Base-by-base conservation (phyloP, 2,329 filamentous ascomycete genomes). In the Alternaria atra region DNA sequence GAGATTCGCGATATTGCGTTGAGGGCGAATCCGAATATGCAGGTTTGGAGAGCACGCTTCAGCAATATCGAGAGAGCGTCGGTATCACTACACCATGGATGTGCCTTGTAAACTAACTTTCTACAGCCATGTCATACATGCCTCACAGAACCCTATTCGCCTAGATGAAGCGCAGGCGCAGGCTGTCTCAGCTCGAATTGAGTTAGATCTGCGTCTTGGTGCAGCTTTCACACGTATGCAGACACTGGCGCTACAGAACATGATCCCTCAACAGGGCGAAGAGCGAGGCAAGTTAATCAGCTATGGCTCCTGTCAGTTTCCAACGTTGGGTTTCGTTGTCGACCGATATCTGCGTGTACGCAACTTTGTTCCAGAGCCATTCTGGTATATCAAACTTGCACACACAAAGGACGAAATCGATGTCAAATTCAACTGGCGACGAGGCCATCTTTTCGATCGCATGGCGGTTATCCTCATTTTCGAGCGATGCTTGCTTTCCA, bases 231-330 rank as follows among this genome's bases (percentile, higher is more conserved):
- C 95, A 29, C 88, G 95, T 20, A 91, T 96, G 76, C 87, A 97
- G 65, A 97, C 93, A 0, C 85, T 91, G 56, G 91, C 86, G 63
- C 84, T 99, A n/a, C 88, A 91, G 63, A 80, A 84, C 0, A 83
- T 97, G 29, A 89, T 92, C 7, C 89, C 72, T 2, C 64, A 87
- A 0, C 85, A 87, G 2, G 80, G 96, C 61, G 83, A 86, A 40
- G 83, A 89, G 47, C 83, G 88, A 2, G 83, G 87, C 56, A 78
- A 77, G 40, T 81, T 91, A 1, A 86, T 97, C 51, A 97, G 93
- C 77, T 97, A 97, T 73, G 93, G 92, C 87, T 97, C 94, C 4
- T 99, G 95, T 68, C 95, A 99, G 77, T 99, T 99, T 72, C 95
- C 95, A 1, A 98, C 95, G 0, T 84, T 99, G 5, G 95, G 95